These are phyloP conservation scores for Tulasnella sp. DNA, from an alignment of 768 basidiomycete genomes.

Conservation along the genomic window DNA sequence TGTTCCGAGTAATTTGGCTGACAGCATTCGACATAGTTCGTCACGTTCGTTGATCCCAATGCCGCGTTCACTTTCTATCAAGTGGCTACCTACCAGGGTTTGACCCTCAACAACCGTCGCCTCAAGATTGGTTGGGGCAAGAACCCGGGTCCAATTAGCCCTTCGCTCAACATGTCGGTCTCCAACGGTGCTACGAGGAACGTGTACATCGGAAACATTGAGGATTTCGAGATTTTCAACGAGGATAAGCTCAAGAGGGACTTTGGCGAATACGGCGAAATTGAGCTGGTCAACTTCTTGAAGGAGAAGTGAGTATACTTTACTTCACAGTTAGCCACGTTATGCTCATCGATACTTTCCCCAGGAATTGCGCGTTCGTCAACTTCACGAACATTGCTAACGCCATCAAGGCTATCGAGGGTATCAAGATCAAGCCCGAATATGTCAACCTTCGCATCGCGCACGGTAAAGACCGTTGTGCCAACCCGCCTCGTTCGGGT, in stretches of 20 bases:
- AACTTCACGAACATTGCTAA: slow-evolving; percentile 95
- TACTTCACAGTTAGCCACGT: slow-evolving; percentile 4
- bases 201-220: slow-evolving; percentile 92
- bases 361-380: slow-evolving; percentile 90
- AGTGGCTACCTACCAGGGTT: slow-evolving; percentile 80
- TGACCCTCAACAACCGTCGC: slow-evolving; percentile 88
- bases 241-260: slow-evolving; percentile 89
- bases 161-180: slow-evolving; percentile 80
- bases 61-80: slow-evolving; percentile 94
- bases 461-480: slow-evolving; percentile 94
- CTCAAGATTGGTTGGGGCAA: slow-evolving; percentile 99
- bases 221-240: slow-evolving; percentile 88
- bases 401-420: slow-evolving; percentile 97
- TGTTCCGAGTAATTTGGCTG: slow-evolving; percentile 18
- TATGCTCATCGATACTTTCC: slow-evolving; percentile 27
- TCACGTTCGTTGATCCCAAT: slow-evolving; percentile 91
- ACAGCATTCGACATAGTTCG: slow-evolving; percentile 54
- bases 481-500: slow-evolving; percentile 70
- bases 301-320: slow-evolving; percentile 73
- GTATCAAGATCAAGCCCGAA: slow-evolving; percentile 85
- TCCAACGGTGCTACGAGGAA: slow-evolving; percentile 93
- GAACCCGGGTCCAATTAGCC: slow-evolving; percentile 81
- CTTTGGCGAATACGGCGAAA: slow-evolving; percentile 94
- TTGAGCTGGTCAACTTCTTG: slow-evolving; percentile 93
- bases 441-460: slow-evolving; percentile 86